These are phyloP conservation scores for Letharia columbiana DNA, from an alignment of 495 filamentous ascomycete species.

Conservation along the genomic window DNA sequence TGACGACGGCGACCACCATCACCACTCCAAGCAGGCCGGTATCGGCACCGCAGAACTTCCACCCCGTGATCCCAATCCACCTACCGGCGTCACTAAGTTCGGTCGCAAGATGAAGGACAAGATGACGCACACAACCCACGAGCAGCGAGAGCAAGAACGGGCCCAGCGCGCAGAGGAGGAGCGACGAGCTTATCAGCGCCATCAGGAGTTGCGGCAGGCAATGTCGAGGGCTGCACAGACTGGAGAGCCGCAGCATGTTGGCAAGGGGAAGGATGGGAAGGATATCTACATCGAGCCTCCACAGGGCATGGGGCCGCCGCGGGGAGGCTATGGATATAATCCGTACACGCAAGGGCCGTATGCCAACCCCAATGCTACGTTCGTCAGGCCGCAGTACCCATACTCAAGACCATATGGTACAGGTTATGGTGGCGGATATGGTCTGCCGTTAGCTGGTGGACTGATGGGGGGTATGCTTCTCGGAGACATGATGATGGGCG, in stretches of 20 bases:
- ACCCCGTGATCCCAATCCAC: constrained; percentile 18
- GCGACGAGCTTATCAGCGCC: constrained; percentile 31
- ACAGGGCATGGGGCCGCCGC: constrained; percentile 17
- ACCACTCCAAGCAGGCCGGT: constrained; percentile 13
- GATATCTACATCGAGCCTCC: constrained; percentile 43
- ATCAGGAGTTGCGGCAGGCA: constrained; percentile 32
- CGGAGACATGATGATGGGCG: constrained; percentile 24
- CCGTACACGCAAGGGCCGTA: constrained; percentile 35
- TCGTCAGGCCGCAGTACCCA: constrained; percentile 35
- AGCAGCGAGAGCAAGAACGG: constrained; percentile 34
- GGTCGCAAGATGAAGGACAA: constrained; percentile 43
- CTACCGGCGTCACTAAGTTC: constrained; percentile 29
- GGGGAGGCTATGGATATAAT: constrained; percentile 33
- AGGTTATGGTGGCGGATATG: constrained; percentile 38
- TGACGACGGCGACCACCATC: constrained; percentile 30
- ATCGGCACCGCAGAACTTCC: constrained; percentile 9
- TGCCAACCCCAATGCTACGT: constrained; percentile 36
- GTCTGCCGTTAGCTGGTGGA: constrained; percentile 33
- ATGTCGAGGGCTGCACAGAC: constrained; percentile 36
- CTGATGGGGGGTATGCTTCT: constrained; percentile 36
- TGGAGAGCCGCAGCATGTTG: constrained; percentile 39
- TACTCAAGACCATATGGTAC: constrained; percentile 38
- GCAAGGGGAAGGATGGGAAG: constrained; percentile 37
- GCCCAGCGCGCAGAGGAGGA: constrained; percentile 36
- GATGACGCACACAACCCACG: constrained; percentile 38